Evolutionary conservation across 148 eudicot genomes (phyloP).

Genomic region (Rheum nobile): DNA sequence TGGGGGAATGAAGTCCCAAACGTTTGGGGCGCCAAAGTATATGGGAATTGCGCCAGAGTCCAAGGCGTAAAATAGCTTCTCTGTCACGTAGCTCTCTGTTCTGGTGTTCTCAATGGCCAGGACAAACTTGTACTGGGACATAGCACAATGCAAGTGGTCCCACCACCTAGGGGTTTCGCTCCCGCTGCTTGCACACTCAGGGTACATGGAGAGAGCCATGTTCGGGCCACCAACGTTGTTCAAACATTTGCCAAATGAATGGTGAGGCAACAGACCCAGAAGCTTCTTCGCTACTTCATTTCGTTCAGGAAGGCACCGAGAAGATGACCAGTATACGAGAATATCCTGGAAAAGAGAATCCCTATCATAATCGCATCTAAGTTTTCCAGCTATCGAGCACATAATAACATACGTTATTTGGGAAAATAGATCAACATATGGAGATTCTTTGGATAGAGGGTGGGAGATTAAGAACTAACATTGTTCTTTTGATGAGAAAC

Average conservation of each 20-base stretch:
- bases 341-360: conserved; percentile 40
- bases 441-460: background rate
- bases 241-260: conserved; percentile 95
- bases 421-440: background rate
- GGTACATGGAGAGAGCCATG: conserved; percentile 72
- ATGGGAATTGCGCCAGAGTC: conserved; percentile 90
- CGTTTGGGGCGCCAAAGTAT: conserved; percentile 95
- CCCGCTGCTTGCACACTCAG: conserved; percentile 53
- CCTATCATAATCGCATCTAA: background rate
- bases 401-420: background rate
- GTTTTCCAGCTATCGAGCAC: background rate
- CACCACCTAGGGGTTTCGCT: conserved; percentile 72
- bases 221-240: conserved; percentile 91
- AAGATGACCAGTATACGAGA: conserved; percentile 97
- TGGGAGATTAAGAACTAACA: conserved; percentile 31
- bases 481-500: conserved; percentile 55
- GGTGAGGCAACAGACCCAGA: conserved; percentile 59
- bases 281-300: conserved; percentile 56
- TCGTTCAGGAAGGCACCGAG: conserved; percentile 81
- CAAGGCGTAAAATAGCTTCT: conserved; percentile 82
- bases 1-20: conserved; percentile 89
- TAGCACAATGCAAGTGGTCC: conserved; percentile 96
- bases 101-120: conserved; percentile 88
- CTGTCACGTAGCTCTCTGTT: conserved; percentile 94
- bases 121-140: conserved; percentile 94